A percentile compares a stretch with the other conserved stretches of the same genome.
These are phyloP conservation scores for Debaryomycetaceae sp. DNA, from an alignment of 1,139 yeast genomes.

Conservation along the genomic window DNA sequence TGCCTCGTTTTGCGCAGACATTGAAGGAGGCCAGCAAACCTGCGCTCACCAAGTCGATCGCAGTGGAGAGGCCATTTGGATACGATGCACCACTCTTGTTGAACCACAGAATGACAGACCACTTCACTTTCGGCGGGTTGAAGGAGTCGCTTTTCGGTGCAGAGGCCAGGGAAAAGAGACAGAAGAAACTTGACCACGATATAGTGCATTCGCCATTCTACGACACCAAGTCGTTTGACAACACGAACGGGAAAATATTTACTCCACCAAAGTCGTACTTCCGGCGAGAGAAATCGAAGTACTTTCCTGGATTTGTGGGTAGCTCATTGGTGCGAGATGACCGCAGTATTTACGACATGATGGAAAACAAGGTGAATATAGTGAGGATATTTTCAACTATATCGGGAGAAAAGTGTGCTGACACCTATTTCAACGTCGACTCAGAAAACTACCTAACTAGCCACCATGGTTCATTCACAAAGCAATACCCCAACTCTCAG, in stretches of 20 bases:
- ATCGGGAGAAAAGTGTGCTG: conserved; percentile 69
- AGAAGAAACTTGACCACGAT: conserved; percentile 61
- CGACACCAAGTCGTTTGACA: conserved; percentile 74
- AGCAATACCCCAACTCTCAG: conserved; percentile 53
- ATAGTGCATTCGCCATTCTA: conserved; percentile 84
- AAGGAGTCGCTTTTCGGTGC: conserved; percentile 28
- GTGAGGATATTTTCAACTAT: conserved; percentile 66
- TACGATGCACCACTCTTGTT: conserved; percentile 29
- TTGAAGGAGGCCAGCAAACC: conserved; percentile 27
- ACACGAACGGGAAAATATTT: conserved; percentile 83
- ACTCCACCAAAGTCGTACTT: conserved; percentile 76
- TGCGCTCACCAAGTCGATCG: conserved; percentile 24
- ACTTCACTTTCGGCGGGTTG: conserved; percentile 21
- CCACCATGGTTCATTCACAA: conserved; percentile 26
- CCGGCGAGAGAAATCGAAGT: conserved; percentile 69
- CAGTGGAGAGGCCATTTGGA: conserved; percentile 41
- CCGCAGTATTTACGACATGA: conserved; percentile 29
- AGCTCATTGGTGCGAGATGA: conserved; percentile 46
- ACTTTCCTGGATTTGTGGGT: conserved; percentile 81
- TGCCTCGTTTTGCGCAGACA: conserved; percentile 27
- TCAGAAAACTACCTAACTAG: conserved; percentile 34
- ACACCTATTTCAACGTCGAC: conserved; percentile 51
- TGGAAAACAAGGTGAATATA: conserved; percentile 57
- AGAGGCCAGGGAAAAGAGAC: conserved; percentile 54
- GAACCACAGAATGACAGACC: conserved; percentile 19